Evolutionary conservation across 108 stramenopile species (phyloP).

Genomic region (Cyclotella cryptica): DNA sequence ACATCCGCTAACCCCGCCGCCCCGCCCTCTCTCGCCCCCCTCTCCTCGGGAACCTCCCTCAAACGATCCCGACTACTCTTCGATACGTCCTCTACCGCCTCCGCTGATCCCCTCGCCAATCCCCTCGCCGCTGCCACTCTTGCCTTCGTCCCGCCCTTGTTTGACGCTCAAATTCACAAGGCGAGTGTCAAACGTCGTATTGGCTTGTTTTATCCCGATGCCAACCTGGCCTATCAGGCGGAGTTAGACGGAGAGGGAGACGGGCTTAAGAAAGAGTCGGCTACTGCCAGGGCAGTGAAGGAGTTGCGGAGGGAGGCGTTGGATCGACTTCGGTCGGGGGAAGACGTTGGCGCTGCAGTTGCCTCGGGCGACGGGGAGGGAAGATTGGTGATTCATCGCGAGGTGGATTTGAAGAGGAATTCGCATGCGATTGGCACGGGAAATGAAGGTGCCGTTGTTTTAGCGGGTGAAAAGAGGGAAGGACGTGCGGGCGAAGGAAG

Average conservation of each 20-base stretch:
- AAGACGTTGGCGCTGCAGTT: neutral
- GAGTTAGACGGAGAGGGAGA: conserved; percentile 25
- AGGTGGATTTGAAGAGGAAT: conserved; percentile 31
- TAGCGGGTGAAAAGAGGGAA: conserved; percentile 25
- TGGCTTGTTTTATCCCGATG: conserved; percentile 46
- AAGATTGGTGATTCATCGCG: conserved; percentile 51
- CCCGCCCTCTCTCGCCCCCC: conserved; percentile 35
- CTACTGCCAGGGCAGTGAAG: conserved; percentile 37
- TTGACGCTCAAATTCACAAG: conserved; percentile 47
- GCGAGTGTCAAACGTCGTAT: conserved; percentile 28
- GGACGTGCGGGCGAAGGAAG: neutral
- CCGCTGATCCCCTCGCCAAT: conserved; percentile 8
- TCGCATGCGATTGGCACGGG: neutral
- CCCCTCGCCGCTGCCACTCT: conserved; percentile 37
- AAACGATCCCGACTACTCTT: conserved; percentile 58
- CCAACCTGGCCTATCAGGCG: conserved; percentile 42
- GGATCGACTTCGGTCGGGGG: conserved; percentile 40
- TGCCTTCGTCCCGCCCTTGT: conserved; percentile 51
- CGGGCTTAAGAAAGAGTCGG: conserved; percentile 23
- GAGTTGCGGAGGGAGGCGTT: conserved; percentile 48
- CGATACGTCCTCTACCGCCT: conserved; percentile 18
- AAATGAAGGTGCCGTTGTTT: conserved; percentile 34
- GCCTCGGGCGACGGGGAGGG: conserved; percentile 14
- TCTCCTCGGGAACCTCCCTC: conserved; percentile 51
- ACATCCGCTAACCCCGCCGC: neutral